Conservation (phyloP, 257 asterid genomes). For the Plectranthus barbatus region DNA sequence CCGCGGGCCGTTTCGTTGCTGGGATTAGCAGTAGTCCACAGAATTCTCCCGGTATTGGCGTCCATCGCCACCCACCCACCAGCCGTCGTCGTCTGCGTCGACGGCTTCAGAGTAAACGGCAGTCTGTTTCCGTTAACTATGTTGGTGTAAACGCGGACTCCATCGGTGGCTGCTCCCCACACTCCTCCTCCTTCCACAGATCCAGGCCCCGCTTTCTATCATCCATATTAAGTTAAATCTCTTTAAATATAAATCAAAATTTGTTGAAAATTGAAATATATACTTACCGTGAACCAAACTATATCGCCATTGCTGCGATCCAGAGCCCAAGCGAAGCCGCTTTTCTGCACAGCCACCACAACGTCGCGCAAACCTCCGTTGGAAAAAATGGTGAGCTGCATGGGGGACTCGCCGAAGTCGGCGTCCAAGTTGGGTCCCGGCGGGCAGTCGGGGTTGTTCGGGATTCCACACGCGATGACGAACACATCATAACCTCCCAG, state of each 20-base stretch:
- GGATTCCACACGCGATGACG: conserved; percentile 45
- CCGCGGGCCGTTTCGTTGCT: conserved; percentile 60
- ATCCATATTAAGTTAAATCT: background rate
- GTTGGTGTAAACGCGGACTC: conserved; percentile 53
- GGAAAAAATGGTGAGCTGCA: conserved; percentile 32
- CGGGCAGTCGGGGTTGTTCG: conserved; percentile 61
- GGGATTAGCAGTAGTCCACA: conserved; percentile 76
- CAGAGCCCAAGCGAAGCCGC: conserved; percentile 66
- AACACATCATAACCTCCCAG: conserved; percentile 68
- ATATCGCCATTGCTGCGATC: conserved; percentile 45
- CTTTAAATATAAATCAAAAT: no score
- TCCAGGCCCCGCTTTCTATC: conserved; percentile 69
- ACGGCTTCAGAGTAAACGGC: conserved; percentile 48
- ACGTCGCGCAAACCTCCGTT: conserved; percentile 36
- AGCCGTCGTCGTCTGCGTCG: conserved; percentile 37
- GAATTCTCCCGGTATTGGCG: conserved; percentile 48
- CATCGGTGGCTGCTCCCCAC: conserved; percentile 81
- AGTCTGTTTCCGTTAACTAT: conserved; percentile 36
- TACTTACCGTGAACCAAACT: conserved; percentile 42
- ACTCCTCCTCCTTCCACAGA: conserved; percentile 58
- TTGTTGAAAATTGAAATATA: background rate
- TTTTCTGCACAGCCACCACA: conserved; percentile 66
- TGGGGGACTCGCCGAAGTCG: conserved; percentile 80
- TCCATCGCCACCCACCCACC: conserved; percentile 88
- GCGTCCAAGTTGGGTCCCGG: conserved; percentile 73